Evolutionary conservation across 2,329 filamentous ascomycete species (phyloP).

Genomic region (Macrophomina tecta): DNA sequence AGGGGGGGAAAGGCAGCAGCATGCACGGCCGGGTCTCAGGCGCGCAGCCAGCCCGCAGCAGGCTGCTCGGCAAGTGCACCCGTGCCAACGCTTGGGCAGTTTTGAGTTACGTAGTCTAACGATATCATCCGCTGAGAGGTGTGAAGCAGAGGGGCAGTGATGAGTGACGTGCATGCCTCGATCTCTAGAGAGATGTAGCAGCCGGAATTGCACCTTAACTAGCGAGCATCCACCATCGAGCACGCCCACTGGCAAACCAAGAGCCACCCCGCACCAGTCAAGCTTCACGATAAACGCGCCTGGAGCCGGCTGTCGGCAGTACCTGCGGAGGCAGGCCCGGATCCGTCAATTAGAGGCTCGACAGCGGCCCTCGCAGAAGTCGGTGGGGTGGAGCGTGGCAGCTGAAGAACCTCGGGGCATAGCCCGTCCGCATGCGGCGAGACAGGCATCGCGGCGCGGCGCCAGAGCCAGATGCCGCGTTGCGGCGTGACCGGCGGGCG

Average conservation of each 20-base stretch:
- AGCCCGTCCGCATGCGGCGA: slow-evolving; percentile 19
- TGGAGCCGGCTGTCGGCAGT: neutral
- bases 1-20: neutral
- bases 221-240: neutral
- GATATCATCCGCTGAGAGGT: neutral
- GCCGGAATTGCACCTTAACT: slow-evolving; percentile 8
- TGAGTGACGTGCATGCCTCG: slow-evolving; percentile 11
- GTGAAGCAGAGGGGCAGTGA: neutral
- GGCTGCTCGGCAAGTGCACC: neutral
- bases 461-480: neutral
- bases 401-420: neutral
- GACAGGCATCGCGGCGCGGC: slow-evolving; percentile 1
- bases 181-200: neutral
- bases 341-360: neutral
- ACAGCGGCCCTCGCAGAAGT: neutral
- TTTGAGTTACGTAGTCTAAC: slow-evolving; percentile 2
- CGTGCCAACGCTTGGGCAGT: slow-evolving; percentile 4
- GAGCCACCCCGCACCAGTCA: neutral
- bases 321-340: neutral
- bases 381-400: neutral
- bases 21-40: neutral
- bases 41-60: neutral
- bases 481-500: neutral
- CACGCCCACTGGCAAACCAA: neutral
- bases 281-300: neutral